Evolutionary conservation across 768 basidiomycete genomes (phyloP).

Genomic region (Glaciozyma antarctica): DNA sequence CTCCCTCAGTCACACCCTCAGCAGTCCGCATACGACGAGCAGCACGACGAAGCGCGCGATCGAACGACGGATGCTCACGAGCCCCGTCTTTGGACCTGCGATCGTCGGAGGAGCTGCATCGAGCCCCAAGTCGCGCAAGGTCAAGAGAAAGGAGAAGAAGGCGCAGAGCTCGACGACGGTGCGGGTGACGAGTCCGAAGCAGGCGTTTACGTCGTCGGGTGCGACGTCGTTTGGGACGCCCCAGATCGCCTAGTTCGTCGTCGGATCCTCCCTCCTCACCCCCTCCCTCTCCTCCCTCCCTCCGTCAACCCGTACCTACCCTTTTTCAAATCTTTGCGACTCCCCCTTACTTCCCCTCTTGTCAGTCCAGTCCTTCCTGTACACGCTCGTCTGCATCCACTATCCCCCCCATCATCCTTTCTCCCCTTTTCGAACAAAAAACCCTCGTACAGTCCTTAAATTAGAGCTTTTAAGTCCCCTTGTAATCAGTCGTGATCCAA

Average conservation of each 20-base stretch:
- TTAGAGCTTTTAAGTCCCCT: no score
- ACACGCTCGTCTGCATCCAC: no score
- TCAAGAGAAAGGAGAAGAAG: neutral
- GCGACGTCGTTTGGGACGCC: no score
- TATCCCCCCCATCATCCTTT: no score
- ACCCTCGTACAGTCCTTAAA: no score
- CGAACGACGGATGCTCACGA: conserved; percentile 4
- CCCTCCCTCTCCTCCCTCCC: neutral
- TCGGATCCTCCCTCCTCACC: no score
- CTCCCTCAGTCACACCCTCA: conserved; percentile 1
- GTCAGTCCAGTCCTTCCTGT: neutral
- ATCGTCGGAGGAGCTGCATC: neutral
- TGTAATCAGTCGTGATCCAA: no score
- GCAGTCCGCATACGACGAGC: neutral
- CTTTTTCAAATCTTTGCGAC: neutral
- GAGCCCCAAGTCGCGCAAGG: neutral
- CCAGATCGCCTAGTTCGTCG: no score
- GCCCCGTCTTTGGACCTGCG: conserved; percentile 1
- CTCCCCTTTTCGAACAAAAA: no score
- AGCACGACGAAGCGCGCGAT: neutral
- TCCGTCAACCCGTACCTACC: no score
- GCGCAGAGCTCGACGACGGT: neutral
- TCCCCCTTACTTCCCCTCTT: no score
- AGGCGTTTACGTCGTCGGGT: neutral
- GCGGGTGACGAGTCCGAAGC: neutral